Percentiles rank a stretch among this genome's conserved stretches.
phyloP scores from a whole-genome alignment of 1,284 basidiomycete species.

The Phaffia rhodozyma region DNA sequence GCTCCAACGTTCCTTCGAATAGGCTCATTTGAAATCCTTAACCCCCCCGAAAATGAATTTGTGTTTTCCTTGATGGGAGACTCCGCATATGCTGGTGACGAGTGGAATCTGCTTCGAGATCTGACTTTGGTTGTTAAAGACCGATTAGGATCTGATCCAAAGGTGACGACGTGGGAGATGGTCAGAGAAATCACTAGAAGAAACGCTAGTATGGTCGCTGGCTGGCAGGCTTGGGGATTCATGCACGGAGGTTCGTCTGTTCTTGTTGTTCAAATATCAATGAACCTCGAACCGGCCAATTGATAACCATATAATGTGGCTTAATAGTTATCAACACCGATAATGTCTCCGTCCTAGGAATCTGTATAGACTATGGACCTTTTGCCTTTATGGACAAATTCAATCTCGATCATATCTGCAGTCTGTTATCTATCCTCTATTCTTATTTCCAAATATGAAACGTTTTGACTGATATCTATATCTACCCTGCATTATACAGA shows the following conservation, averaged over 20 bases:
- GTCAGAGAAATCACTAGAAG: conserved; percentile 43
- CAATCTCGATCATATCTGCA: conserved; percentile 76
- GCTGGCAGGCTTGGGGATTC: conserved; percentile 78
- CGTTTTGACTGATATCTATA: not conserved
- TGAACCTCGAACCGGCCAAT: not conserved
- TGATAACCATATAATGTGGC: not conserved
- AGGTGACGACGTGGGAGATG: conserved; percentile 29
- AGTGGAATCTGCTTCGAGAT: conserved; percentile 41
- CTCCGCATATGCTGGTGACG: conserved; percentile 50
- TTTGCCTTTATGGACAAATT: conserved; percentile 85
- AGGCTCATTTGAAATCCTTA: conserved; percentile 79
- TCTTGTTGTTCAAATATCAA: not conserved
- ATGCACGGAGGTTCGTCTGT: conserved; percentile 42
- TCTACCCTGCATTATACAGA: conserved; percentile 32
- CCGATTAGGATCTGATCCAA: conserved; percentile 24
- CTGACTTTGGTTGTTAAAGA: conserved; percentile 20
- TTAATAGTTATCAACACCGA: conserved; percentile 80
- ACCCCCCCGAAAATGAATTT: conserved; percentile 51
- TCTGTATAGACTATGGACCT: conserved; percentile 83
- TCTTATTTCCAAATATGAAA: not conserved
- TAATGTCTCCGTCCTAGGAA: conserved; percentile 73
- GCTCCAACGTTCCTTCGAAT: conserved; percentile 86
- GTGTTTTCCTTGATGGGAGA: conserved; percentile 57
- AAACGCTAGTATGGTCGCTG: conserved; percentile 82
- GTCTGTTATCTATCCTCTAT: conserved; percentile 23